Base-by-base conservation (phyloP, 2,329 filamentous ascomycete species). In the Aspergillus awamori region DNA sequence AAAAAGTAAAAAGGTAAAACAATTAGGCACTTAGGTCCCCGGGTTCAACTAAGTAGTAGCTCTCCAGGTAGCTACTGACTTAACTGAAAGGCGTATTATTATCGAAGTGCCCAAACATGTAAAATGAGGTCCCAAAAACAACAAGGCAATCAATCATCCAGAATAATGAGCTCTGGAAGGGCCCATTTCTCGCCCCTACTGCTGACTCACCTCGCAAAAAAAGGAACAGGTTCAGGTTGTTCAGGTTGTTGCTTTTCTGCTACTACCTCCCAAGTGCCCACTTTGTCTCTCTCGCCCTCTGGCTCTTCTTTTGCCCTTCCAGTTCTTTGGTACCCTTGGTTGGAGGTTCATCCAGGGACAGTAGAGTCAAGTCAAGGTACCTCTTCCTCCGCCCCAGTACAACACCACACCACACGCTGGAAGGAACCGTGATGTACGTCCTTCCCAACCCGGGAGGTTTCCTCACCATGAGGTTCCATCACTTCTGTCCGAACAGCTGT, bases 91-190 rank as follows among this genome's bases (percentile, higher is more conserved):
- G 11, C 13, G 33, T 36, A 15, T 36, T 36, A 36, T 36, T 36
- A 36, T 36, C 33, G 11, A 36, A 36, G 11, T 13, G 33, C 33
- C 33, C 11, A 36, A 36, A 36, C 33, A 36, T 15, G 11, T 15
- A 5, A 15, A 36, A 36, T 36, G 11, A 36, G 13, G 33, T 11
- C 11, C 33, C 33, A 36, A 36, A 36, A 36, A 36, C 33, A 36
- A 36, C 4, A 36, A 36, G 33, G 10, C 33, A 36, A 36, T 36
- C 33, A 36, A 36, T 36, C 33, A 36, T 6, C 33, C 33, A 36
- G 33, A 36, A 36, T 15, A 20, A 26, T 15, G 33, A 22, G 57
- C 57, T 60, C 57, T 62, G 57, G 60, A 60, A 57, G 47, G 53
- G 17, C 45, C 60, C 60, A 62, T 49, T 49, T 49, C 6, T 8